These are phyloP conservation scores for Bryoglossum gracile DNA, from an alignment of 495 filamentous ascomycete species.

Conservation along the genomic window DNA sequence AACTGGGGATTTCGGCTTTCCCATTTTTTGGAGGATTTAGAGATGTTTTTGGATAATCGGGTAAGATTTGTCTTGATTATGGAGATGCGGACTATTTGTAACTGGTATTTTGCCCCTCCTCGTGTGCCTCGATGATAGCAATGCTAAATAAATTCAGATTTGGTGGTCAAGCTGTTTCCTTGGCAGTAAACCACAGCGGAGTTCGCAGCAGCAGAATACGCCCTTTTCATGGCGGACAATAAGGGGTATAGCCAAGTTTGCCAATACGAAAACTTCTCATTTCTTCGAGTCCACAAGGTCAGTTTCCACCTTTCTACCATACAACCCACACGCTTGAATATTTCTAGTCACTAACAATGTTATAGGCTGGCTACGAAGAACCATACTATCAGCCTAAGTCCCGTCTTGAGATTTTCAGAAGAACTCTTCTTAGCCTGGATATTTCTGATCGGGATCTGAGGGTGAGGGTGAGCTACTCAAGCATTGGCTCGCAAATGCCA, in stretches of 20 bases:
- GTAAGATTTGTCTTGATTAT: conserved; percentile 55
- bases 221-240: conserved; percentile 25
- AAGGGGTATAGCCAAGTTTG: conserved; percentile 44
- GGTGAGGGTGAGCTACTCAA: conserved; percentile 4
- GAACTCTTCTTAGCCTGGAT: conserved; percentile 43
- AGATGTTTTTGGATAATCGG: conserved; percentile 43
- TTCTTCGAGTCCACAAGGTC: conserved; percentile 51
- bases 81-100: conserved; percentile 57
- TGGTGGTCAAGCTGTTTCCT: conserved; percentile 8
- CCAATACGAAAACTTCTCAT: conserved; percentile 55
- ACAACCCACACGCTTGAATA: not conserved
- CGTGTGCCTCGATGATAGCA: too few species aligned
- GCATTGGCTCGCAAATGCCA: conserved; percentile 2
- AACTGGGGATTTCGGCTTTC: conserved; percentile 36
- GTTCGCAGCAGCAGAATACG: conserved; percentile 31
- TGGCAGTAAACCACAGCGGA: conserved; percentile 22
- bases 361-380: conserved; percentile 19
- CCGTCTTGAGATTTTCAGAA: conserved; percentile 43
- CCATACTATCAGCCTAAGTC: conserved; percentile 57
- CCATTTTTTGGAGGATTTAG: conserved; percentile 44
- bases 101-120: too few species aligned
- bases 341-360: not conserved
- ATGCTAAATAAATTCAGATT: too few species aligned
- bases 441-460: conserved; percentile 43
- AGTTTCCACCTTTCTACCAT: conserved; percentile 45